phyloP scores from a whole-genome alignment of 495 filamentous ascomycete species.

The Clavariopsis aquatica region DNA sequence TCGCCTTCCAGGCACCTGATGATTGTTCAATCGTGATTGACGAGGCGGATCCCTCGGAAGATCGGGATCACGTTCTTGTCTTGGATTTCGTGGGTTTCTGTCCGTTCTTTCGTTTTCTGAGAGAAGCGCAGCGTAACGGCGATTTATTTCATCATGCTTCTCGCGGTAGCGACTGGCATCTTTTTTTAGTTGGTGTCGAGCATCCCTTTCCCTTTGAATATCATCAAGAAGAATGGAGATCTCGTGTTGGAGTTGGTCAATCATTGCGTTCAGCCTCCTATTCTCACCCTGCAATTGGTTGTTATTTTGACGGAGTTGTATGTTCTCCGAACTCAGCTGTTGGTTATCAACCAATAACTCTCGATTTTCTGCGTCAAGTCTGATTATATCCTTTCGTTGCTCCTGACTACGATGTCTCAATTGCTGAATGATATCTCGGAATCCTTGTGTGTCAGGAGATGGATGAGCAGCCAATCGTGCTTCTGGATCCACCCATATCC shows the following conservation, averaged over 20 bases:
- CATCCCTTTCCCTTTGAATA: background rate
- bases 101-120: slow-evolving; percentile 4
- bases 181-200: background rate
- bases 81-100: background rate
- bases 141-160: background rate
- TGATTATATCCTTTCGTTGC: background rate
- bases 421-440: background rate
- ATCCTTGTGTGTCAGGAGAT: background rate
- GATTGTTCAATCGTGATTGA: background rate
- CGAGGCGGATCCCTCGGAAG: background rate
- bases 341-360: background rate
- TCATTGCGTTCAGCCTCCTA: background rate
- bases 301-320: background rate
- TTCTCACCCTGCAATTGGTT: background rate
- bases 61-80: background rate
- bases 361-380: background rate
- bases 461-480: slow-evolving; percentile 9
- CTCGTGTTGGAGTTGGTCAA: background rate
- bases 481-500: slow-evolving; percentile 15
- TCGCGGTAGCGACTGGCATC: background rate
- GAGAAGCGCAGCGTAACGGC: background rate
- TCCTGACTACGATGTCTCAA: slow-evolving; percentile 8
- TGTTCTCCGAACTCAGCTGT: background rate
- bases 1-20: too few species aligned
- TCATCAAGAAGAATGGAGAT: slow-evolving; percentile 2